Percentiles rank a stretch among this genome's conserved stretches.
These are phyloP conservation scores for Polyplosphaeria fusca DNA, from an alignment of 495 filamentous ascomycete genomes.

Conservation along the genomic window DNA sequence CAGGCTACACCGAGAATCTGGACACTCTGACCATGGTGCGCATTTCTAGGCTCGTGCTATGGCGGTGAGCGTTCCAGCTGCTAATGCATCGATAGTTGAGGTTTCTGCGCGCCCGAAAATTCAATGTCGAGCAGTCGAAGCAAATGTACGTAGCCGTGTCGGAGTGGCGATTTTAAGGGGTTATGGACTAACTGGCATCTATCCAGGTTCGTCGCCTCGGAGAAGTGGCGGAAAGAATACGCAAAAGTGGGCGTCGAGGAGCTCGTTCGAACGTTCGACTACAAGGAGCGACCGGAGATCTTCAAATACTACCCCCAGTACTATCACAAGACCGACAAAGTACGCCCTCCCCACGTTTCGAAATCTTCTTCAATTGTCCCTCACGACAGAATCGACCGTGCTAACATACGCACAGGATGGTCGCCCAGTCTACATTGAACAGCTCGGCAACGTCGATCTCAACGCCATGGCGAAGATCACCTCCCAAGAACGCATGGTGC, in stretches of 20 bases:
- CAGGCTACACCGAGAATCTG: slow-evolving; percentile 77
- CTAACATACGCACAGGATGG: slow-evolving; percentile 64
- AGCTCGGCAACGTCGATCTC: slow-evolving; percentile 90
- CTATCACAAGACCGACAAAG: slow-evolving; percentile 99
- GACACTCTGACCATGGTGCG: slow-evolving; percentile 85
- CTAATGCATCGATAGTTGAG: slow-evolving; percentile 57
- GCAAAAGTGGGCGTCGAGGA: slow-evolving; percentile 67
- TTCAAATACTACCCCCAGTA: slow-evolving; percentile 97
- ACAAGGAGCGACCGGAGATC: slow-evolving; percentile 80
- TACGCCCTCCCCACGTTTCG: slow-evolving; percentile 41
- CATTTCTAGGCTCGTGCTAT: not conserved
- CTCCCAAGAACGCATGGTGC: slow-evolving; percentile 85
- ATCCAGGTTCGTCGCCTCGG: slow-evolving; percentile 82
- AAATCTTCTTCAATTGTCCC: not conserved
- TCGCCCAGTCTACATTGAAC: slow-evolving; percentile 94
- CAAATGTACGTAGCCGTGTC: slow-evolving; percentile 64
- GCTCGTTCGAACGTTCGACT: slow-evolving; percentile 75
- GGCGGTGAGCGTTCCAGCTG: not conserved
- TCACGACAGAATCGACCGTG: not conserved
- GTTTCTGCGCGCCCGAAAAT: slow-evolving; percentile 92
- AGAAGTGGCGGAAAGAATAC: slow-evolving; percentile 86
- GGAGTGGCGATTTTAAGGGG: slow-evolving; percentile 14
- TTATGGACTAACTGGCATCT: too few relatives aligned
- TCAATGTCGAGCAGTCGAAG: slow-evolving; percentile 79
- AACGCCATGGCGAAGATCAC: slow-evolving; percentile 89